Conservation (phyloP, 2,329 filamentous ascomycete species). For the Fusarium sp. region DNA sequence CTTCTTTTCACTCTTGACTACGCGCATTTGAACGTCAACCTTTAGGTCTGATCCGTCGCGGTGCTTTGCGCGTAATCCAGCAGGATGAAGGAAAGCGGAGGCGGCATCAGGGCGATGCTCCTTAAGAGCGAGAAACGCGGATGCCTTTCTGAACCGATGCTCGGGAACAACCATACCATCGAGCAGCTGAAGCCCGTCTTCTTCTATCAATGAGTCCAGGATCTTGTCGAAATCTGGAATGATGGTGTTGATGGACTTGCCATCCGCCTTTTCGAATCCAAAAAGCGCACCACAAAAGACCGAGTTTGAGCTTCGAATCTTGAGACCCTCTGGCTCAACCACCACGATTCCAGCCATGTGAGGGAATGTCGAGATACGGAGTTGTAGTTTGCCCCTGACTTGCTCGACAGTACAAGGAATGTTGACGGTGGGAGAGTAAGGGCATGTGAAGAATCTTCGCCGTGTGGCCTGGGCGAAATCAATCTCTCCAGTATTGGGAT, state of each 20-base stretch:
- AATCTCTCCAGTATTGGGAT: constrained; percentile 76
- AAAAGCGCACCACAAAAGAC: constrained; percentile 95
- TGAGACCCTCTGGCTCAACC: constrained; percentile 80
- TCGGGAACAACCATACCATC: constrained; percentile 98
- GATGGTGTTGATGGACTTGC: constrained; percentile 80
- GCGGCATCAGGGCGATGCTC: constrained; percentile 85
- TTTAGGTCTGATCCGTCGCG: constrained; percentile 92
- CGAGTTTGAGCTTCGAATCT: constrained; percentile 91
- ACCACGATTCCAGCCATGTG: constrained; percentile 98
- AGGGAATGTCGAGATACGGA: constrained; percentile 92
- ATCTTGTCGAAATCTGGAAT: constrained; percentile 91
- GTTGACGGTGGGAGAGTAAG: constrained; percentile 79
- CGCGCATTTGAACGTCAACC: constrained; percentile 95
- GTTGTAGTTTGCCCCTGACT: constrained; percentile 73
- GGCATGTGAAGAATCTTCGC: constrained; percentile 85
- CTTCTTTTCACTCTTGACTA: constrained; percentile 88
- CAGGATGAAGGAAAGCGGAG: constrained; percentile 83
- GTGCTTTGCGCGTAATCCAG: constrained; percentile 86
- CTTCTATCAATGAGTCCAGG: constrained; percentile 82
- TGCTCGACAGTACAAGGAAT: constrained; percentile 88
- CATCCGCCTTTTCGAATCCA: constrained; percentile 86
- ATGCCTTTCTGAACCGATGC: constrained; percentile 91
- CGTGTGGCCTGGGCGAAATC: constrained; percentile 82
- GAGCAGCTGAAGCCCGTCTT: constrained; percentile 84
- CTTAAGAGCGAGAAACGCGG: constrained; percentile 84